phyloP scores from a whole-genome alignment of 164 flowering plant genomes.

The Sextonia rubra region DNA sequence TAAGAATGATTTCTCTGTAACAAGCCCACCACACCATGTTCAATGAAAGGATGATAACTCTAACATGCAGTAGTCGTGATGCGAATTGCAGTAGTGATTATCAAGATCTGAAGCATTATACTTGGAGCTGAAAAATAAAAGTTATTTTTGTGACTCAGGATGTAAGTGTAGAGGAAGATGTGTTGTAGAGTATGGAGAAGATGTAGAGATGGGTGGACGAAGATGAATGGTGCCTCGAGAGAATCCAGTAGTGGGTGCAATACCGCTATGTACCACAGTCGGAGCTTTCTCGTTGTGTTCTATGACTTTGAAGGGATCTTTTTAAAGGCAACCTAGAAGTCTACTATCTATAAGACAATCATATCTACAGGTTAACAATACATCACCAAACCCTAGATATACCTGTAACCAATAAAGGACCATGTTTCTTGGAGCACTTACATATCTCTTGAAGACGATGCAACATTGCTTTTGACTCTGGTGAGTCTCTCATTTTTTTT shows the following conservation, averaged over 20 bases:
- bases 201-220: no score
- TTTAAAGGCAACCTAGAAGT: neutral
- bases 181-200: no score
- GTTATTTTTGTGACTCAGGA: no score
- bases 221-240: neutral
- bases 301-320: neutral
- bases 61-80: neutral
- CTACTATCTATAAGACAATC: neutral
- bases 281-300: neutral
- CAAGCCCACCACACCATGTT: neutral
- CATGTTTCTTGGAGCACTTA: conserved; percentile 9
- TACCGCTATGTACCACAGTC: neutral
- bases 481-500: no score
- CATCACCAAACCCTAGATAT: neutral
- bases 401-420: conserved; percentile 9
- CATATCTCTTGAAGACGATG: conserved; percentile 20
- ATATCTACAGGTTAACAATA: no score
- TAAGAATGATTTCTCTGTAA: conserved; percentile 75
- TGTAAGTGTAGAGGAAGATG: no score
- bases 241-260: neutral
- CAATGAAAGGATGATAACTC: neutral
- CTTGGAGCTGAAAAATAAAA: no score
- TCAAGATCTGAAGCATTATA: no score
- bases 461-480: conserved; percentile 8
- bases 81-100: neutral